Percentiles rank a stretch among this genome's conserved stretches.
These are phyloP conservation scores for Talaromyces sp. DNA, from an alignment of 2,329 filamentous ascomycete species.

Conservation along the genomic window DNA sequence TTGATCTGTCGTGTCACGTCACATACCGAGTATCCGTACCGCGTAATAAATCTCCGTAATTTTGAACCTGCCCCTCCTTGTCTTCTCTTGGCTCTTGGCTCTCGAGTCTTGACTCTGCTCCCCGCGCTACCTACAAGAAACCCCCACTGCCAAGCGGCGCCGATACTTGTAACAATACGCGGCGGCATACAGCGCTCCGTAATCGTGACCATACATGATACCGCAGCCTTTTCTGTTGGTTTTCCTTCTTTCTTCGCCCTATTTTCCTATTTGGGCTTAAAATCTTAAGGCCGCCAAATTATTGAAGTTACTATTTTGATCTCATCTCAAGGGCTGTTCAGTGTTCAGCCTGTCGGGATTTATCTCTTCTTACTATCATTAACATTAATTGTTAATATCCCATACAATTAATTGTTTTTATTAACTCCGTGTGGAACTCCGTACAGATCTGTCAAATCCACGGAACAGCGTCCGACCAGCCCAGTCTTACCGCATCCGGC, in stretches of 20 bases:
- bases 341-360: no score
- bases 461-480: not conserved
- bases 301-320: not conserved
- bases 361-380: no score
- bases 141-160: not conserved
- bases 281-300: not conserved
- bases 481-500: not conserved
- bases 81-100: not conserved
- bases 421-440: not conserved
- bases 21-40: not conserved
- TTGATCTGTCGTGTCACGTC: not conserved
- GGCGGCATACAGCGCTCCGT: no score
- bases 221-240: not conserved
- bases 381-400: not conserved
- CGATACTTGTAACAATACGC: not conserved
- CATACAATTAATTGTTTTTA: not conserved
- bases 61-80: not conserved
- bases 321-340: no score
- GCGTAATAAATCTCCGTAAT: not conserved
- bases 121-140: no score
- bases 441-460: not conserved
- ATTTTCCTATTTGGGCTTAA: not conserved
- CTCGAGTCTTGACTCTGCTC: no score
- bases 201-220: no score
- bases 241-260: conserved; percentile 1